Base-by-base conservation (phyloP, 331 rosid genomes). In the Erythrophleum ivorense region DNA sequence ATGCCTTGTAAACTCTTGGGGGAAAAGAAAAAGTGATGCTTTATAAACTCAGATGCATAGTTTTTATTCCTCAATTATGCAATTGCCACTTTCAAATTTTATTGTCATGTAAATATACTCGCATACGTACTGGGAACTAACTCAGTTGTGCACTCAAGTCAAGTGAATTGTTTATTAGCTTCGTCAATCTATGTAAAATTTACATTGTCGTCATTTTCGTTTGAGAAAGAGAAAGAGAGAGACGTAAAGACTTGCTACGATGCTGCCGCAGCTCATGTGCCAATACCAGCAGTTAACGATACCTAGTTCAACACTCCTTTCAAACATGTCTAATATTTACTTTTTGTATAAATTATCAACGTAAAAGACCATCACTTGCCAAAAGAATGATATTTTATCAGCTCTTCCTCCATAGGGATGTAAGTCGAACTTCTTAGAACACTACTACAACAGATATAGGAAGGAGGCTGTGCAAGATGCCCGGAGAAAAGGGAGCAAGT, bases 61-160 rank as follows among this genome's bases (percentile, higher is more conserved):
- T 19, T 12, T 24, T 3, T 29, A n/a, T 55, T 55, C 18, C 29
- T 55, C 62, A n/a, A 2, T 4, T 53, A 50, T 40, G 40, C 24
- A 53, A 66, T 21, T 66, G 78, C 68, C 60, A 21, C 68, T 84
- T 80, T 69, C 84, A 80, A 75, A 74, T 68, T 52, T 49, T 38
- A 7, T 57, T 34, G 36, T 54, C 11, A 3, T 11, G 14, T 55
- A 18, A 9, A 70, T 53, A 33, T 0, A 18, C 43, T 4, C 29
- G 41, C 9, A 31, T 78, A 50, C 41, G 9, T 46, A 41, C 62
- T 1, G 82, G 64, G 76, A 62, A 53, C 4, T 59, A 68, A 79
- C 55, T 79, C 73, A 67, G 79, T 19, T 29, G 40, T 46, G 49
- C 80, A 65, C 78, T 55, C 38, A 50, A 29, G 63, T 36, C 34